Evolutionary conservation across 2,329 filamentous ascomycete species (phyloP).

Genomic region (Alternaria atra): DNA sequence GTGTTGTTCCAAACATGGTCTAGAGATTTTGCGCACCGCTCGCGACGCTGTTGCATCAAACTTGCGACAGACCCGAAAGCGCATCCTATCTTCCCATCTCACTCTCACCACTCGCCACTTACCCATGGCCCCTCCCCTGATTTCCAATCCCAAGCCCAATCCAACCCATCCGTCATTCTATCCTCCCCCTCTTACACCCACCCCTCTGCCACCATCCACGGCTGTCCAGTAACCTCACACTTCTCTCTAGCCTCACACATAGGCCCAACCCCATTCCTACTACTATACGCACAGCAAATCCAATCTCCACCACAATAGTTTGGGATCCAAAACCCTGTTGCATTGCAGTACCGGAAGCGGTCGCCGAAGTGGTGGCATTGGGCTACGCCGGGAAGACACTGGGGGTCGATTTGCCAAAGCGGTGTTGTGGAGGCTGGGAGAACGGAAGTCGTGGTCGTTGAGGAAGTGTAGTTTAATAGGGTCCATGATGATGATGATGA

Average conservation of each 20-base stretch:
- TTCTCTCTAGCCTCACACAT: background rate
- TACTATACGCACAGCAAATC: conserved; percentile 4
- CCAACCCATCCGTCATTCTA: too few relatives aligned
- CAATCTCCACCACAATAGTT: conserved; percentile 1
- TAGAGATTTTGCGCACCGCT: too few relatives aligned
- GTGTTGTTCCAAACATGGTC: too few relatives aligned
- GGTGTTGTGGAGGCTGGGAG: background rate
- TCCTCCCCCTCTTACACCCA: background rate
- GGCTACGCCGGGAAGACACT: background rate
- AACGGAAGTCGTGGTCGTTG: background rate
- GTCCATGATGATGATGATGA: background rate
- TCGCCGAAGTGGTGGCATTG: background rate
- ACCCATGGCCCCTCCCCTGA: too few relatives aligned
- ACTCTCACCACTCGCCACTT: too few relatives aligned
- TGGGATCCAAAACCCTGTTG: background rate
- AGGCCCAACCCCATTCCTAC: background rate
- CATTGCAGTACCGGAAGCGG: background rate
- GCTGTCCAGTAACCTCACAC: background rate
- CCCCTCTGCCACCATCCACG: background rate
- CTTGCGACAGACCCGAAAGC: too few relatives aligned
- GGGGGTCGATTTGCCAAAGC: background rate
- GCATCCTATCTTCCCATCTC: too few relatives aligned
- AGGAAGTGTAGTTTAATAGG: background rate
- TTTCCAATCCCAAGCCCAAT: too few relatives aligned
- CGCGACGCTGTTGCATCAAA: too few relatives aligned